These are phyloP conservation scores for Arthroderma uncinatum DNA, from an alignment of 2,329 filamentous ascomycete genomes.

Conservation along the genomic window DNA sequence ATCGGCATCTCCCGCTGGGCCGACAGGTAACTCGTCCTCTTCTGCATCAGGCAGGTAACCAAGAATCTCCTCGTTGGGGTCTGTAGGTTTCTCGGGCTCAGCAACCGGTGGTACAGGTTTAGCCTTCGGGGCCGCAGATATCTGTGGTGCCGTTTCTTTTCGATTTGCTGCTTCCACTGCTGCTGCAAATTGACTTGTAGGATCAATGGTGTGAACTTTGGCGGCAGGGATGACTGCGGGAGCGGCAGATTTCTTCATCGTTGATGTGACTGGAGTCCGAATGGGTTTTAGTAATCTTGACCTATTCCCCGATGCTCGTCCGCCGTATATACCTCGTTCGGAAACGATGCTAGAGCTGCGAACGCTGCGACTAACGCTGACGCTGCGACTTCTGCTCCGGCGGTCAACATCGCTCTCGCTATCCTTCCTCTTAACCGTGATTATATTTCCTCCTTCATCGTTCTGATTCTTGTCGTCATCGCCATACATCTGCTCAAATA, in stretches of 20 bases:
- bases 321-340: slow-evolving; percentile 12
- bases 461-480: slow-evolving; percentile 23
- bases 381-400: slow-evolving; percentile 23
- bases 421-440: slow-evolving; percentile 10
- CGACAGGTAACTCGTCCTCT: slow-evolving; percentile 14
- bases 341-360: slow-evolving; percentile 12
- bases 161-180: slow-evolving; percentile 14
- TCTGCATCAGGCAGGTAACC: slow-evolving; percentile 16
- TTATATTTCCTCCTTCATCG: slow-evolving; percentile 13
- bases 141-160: slow-evolving; percentile 7
- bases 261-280: neutral
- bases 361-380: slow-evolving; percentile 19
- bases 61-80: slow-evolving; percentile 19
- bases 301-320: slow-evolving; percentile 7
- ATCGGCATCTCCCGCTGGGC: slow-evolving; percentile 21
- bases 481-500: slow-evolving; percentile 32
- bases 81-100: slow-evolving; percentile 9
- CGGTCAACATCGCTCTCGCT: slow-evolving; percentile 12
- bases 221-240: neutral
- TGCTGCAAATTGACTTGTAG: slow-evolving; percentile 17
- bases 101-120: slow-evolving; percentile 2
- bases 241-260: neutral
- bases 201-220: slow-evolving; percentile 1
- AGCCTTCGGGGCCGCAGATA: slow-evolving; percentile 11
- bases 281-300: neutral